phyloP scores from a whole-genome alignment of 1,284 basidiomycete species.

The Cutaneotrichosporon arboriforme region DNA sequence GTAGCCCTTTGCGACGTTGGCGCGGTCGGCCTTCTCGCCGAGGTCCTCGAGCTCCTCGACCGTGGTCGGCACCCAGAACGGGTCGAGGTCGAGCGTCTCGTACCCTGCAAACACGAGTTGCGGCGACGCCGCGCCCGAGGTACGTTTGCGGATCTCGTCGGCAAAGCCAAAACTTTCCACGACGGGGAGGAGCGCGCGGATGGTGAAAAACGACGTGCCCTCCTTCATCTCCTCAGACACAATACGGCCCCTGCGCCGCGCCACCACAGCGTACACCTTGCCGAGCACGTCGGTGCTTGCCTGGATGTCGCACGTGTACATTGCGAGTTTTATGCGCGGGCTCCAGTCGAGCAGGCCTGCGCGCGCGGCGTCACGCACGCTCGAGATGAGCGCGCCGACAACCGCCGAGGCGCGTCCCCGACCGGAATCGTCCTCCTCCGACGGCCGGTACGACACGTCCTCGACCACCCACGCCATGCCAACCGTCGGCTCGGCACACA shows the following conservation, averaged over 20 bases:
- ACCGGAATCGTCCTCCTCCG: constrained; percentile 56
- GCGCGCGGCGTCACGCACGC: constrained; percentile 80
- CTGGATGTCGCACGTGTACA: constrained; percentile 99
- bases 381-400: constrained; percentile 81
- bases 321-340: constrained; percentile 90
- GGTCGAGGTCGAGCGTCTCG: constrained; percentile 84
- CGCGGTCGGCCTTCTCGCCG: constrained; percentile 89
- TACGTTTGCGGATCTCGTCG: constrained; percentile 92
- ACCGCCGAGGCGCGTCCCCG: constrained; percentile 66
- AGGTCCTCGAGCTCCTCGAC: constrained; percentile 96
- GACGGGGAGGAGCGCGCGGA: constrained; percentile 85
- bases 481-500: constrained; percentile 92
- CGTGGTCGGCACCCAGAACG: constrained; percentile 98
- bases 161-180: constrained; percentile 97
- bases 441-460: constrained; percentile 52
- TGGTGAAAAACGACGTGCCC: constrained; percentile 90
- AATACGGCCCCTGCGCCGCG: constrained; percentile 82
- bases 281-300: constrained; percentile 84
- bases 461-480: constrained; percentile 91
- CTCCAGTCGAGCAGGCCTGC: constrained; percentile 94
- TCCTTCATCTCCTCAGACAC: constrained; percentile 98
- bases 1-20: constrained; percentile 90
- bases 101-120: constrained; percentile 94
- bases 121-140: constrained; percentile 92
- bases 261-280: constrained; percentile 94